Evolutionary conservation across 306 rosid species (phyloP).

Genomic region (Casuarina glauca): DNA sequence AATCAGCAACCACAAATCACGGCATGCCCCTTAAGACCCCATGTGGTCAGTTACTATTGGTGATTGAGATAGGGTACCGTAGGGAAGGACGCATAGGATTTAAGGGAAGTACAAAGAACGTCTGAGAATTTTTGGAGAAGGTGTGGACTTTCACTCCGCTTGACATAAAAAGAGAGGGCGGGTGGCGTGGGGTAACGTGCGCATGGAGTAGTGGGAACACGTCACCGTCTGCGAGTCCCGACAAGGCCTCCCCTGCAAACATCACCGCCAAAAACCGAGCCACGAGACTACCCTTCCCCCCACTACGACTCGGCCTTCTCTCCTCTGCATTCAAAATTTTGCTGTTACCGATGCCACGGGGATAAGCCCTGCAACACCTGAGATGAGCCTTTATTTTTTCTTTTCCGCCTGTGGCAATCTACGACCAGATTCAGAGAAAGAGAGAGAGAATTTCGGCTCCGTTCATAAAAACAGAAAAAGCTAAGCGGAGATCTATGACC

Average conservation of each 20-base stretch:
- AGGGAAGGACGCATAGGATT: background rate
- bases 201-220: constrained; percentile 47
- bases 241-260: constrained; percentile 42
- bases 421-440: too few species aligned
- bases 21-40: too few species aligned
- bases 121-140: background rate
- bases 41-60: too few species aligned
- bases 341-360: constrained; percentile 7
- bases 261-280: constrained; percentile 39
- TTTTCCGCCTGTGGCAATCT: too few species aligned
- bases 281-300: background rate
- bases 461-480: too few species aligned
- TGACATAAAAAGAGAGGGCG: background rate
- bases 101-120: background rate
- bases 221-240: constrained; percentile 37
- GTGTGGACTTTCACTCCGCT: constrained; percentile 8
- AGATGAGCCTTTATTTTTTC: background rate
- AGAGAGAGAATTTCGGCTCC: too few species aligned
- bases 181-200: constrained; percentile 46
- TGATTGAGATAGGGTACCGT: background rate
- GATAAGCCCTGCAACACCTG: background rate
- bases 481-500: too few species aligned
- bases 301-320: background rate
- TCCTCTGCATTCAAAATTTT: background rate
- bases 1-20: background rate